Conservation (phyloP, 768 basidiomycete genomes). For the Macrolepiota albuminosa region DNA sequence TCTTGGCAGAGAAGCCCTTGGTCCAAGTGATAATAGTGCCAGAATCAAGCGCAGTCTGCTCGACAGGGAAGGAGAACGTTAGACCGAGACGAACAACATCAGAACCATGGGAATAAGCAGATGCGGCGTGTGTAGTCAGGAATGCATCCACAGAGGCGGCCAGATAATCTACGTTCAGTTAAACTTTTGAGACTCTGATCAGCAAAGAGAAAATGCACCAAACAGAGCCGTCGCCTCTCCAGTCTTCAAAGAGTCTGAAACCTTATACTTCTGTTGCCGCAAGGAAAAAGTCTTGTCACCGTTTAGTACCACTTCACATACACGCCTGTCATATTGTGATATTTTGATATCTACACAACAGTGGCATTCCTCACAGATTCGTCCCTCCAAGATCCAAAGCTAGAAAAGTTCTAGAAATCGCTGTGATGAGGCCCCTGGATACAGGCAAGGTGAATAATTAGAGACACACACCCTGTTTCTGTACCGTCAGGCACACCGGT, state of each 20-base stretch:
- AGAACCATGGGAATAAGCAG: conserved; percentile 19
- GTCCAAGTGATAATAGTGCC: conserved; percentile 95
- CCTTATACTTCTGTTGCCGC: conserved; percentile 94
- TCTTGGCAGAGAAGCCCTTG: conserved; percentile 91
- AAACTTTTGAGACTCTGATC: neutral
- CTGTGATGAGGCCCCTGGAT: neutral
- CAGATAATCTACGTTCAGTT: conserved; percentile 72
- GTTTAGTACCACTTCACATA: conserved; percentile 89
- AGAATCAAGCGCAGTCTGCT: conserved; percentile 88
- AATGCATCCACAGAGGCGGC: conserved; percentile 96
- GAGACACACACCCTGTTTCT: conserved; percentile 72
- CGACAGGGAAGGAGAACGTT: conserved; percentile 97
- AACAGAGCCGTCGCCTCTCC: conserved; percentile 87
- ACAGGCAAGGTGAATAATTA: neutral
- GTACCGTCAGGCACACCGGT: conserved; percentile 93
- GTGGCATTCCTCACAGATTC: conserved; percentile 67
- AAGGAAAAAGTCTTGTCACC: conserved; percentile 88
- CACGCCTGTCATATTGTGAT: conserved; percentile 55
- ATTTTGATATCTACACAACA: conserved; percentile 2
- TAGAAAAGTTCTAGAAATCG: conserved; percentile 72
- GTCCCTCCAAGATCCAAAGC: conserved; percentile 97
- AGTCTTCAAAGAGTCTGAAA: conserved; percentile 89
- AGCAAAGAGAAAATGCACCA: conserved; percentile 38
- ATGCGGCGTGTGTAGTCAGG: conserved; percentile 56
- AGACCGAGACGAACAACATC: conserved; percentile 67